Base-by-base conservation (phyloP, 192 early-diverging fungal species). In the Paraglomus occultum region DNA sequence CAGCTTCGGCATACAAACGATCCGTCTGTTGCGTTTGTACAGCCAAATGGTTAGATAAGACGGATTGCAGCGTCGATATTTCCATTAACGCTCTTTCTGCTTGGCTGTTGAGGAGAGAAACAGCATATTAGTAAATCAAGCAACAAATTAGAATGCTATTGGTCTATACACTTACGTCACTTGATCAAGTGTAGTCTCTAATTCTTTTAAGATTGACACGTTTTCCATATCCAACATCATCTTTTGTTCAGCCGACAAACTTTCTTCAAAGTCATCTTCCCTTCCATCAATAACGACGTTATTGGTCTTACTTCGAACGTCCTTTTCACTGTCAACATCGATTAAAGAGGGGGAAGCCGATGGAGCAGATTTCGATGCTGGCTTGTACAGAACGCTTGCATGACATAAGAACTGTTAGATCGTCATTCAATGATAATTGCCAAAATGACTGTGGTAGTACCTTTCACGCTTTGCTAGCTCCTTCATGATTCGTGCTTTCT, bases 11-110 rank as follows among this genome's bases (percentile, higher is more conserved):
- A 63, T 92, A 88, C 23, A 92, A 70, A 42, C 78, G 77, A 73
- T 92, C 87, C 0, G 91, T 92, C 68, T 88, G 86, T 55, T 82
- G 76, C 43, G 90, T 91, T 70, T 92, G 89, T 0, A 83, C 76
- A 23, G 84, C 84, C 38, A 92, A 75, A 74, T 91, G 88, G 58
- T 81, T 87, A n/a, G 89, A 80, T 31, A 92, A 76, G 38, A 87
- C 85, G 4, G 87, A 80, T 64, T 90, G 89, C 22, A 92, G 73
- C 1, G 84, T 81, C 7, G 91, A 89, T 10, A 92, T 88, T 74
- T 92, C 91, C 55, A 88, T 58, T 54, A 92, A 74, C 66, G 85
- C 83, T 8, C 82, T 82, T 62, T 91, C 88, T 5, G 88, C 85
- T 55, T 85, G 81, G 59, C 80, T 82, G 71, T 20, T 51, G 9